Conservation (phyloP, 768 basidiomycete species). For the Cantharellus anzutake region DNA sequence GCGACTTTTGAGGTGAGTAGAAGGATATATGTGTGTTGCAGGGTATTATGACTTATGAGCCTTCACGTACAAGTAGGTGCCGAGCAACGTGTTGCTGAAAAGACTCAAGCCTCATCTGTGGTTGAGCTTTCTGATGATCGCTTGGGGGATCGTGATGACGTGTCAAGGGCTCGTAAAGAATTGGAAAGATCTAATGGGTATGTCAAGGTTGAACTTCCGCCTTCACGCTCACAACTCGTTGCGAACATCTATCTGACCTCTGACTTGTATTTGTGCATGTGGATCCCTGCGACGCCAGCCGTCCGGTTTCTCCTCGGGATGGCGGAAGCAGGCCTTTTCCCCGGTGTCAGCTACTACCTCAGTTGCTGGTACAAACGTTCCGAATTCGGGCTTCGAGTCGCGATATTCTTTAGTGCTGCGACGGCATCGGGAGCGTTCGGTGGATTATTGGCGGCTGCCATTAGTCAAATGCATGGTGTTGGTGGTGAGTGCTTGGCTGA, state of each 20-base stretch:
- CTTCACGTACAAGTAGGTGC: not conserved
- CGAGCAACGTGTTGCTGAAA: not conserved
- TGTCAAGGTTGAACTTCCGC: not conserved
- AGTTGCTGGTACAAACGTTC: constrained; percentile 65
- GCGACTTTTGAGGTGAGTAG: constrained; percentile 41
- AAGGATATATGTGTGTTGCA: not conserved
- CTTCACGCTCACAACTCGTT: not conserved
- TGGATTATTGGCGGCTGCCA: constrained; percentile 36
- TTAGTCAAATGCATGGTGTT: constrained; percentile 35
- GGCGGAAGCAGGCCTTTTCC: constrained; percentile 53
- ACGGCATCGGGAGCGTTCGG: constrained; percentile 71
- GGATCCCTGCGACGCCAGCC: not conserved
- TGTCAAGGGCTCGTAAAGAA: constrained; percentile 52
- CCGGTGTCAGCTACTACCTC: constrained; percentile 19
- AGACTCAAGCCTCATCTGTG: constrained; percentile 27
- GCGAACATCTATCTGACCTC: not conserved
- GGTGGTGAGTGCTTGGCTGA: constrained; percentile 33
- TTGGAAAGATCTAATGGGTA: constrained; percentile 37
- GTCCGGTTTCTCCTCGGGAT: constrained; percentile 32
- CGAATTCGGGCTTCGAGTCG: constrained; percentile 55
- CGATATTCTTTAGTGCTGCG: constrained; percentile 59
- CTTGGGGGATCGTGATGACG: constrained; percentile 27
- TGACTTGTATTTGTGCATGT: not conserved
- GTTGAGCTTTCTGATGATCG: not conserved
- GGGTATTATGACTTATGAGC: not conserved